phyloP scores from a whole-genome alignment of 148 eudicot species.

The Rhododendron henanense region DNA sequence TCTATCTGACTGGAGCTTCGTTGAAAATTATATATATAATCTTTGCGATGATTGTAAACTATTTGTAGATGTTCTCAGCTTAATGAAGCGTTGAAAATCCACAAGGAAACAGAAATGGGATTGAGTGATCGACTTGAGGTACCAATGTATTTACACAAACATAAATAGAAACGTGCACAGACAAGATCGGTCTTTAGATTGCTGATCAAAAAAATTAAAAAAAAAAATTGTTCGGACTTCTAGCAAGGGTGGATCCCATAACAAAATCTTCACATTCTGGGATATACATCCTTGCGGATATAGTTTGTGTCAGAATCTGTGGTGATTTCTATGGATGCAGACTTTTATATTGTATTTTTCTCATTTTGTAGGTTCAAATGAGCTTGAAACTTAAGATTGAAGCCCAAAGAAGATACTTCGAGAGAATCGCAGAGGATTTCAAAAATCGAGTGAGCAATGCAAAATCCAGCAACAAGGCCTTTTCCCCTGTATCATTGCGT shows the following conservation, averaged over 20 bases:
- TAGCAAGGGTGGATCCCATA: too few species aligned
- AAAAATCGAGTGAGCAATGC: constrained; percentile 20
- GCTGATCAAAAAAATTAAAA: too few species aligned
- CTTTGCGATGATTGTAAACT: not conserved
- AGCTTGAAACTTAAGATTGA: constrained; percentile 49
- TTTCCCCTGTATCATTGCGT: constrained; percentile 33
- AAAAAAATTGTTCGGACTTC: too few species aligned
- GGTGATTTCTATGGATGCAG: too few species aligned
- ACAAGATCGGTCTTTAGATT: too few species aligned
- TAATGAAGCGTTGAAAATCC: constrained; percentile 40
- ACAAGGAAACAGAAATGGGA: constrained; percentile 36
- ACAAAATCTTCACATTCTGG: too few species aligned
- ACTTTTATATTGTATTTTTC: not conserved
- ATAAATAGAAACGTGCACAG: too few species aligned
- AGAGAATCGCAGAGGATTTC: constrained; percentile 33
- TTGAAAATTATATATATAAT: not conserved
- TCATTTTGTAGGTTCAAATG: constrained; percentile 33
- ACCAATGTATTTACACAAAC: not conserved
- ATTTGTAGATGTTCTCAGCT: constrained; percentile 44
- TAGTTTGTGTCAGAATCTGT: too few species aligned
- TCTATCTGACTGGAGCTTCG: not conserved
- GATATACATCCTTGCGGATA: too few species aligned
- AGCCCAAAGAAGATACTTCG: constrained; percentile 40
- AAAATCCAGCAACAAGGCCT: constrained; percentile 34
- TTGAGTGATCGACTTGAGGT: constrained; percentile 52